Conservation (phyloP, 2,329 filamentous ascomycete genomes). For the Claviceps sorghi region DNA sequence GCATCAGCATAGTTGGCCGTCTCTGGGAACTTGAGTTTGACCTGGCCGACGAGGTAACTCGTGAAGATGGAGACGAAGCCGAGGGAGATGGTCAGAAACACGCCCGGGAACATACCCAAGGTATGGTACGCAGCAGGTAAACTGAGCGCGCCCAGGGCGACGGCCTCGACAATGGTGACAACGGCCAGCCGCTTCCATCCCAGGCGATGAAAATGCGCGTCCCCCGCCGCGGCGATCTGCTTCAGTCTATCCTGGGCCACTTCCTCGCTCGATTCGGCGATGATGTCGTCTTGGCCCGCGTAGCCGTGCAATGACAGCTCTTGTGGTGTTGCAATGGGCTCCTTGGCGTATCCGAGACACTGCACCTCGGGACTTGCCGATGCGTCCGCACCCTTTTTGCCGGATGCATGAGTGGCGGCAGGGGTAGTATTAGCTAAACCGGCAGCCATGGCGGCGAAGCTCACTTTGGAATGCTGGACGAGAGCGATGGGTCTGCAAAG, state of each 20-base stretch:
- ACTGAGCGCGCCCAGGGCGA: constrained; percentile 37
- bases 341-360: not conserved
- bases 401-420: not conserved
- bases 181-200: constrained; percentile 43
- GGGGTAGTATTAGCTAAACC: not conserved
- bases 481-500: not conserved
- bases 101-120: constrained; percentile 38
- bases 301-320: not conserved
- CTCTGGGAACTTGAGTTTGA: constrained; percentile 41
- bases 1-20: constrained; percentile 55
- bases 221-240: constrained; percentile 27
- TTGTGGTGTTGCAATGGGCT: not conserved
- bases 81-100: constrained; percentile 20
- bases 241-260: constrained; percentile 22
- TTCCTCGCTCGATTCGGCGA: constrained; percentile 13
- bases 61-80: constrained; percentile 34
- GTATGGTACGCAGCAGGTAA: constrained; percentile 38
- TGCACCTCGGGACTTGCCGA: constrained; percentile 1
- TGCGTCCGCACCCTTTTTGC: not conserved
- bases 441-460: constrained; percentile 1
- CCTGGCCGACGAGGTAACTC: constrained; percentile 30
- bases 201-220: constrained; percentile 35
- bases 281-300: constrained; percentile 5
- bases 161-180: constrained; percentile 41
- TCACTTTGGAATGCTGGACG: not conserved